Evolutionary conservation across 805 yeast species (phyloP).

Genomic region (Clavispora santaluciae): DNA sequence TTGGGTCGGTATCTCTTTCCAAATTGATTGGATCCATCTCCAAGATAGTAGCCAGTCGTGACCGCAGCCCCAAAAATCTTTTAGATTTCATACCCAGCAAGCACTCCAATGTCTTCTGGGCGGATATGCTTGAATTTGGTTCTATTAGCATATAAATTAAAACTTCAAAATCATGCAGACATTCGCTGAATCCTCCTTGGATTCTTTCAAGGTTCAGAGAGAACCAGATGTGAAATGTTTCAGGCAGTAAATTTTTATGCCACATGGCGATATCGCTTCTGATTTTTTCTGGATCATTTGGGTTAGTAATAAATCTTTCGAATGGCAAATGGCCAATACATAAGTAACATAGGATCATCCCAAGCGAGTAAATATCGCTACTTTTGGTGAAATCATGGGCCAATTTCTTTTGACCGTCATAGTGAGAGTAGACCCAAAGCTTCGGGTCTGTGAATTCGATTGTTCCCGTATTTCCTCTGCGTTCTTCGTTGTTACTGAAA

Average conservation of each 20-base stretch:
- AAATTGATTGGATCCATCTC: constrained; percentile 3
- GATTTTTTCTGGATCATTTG: constrained; percentile 25
- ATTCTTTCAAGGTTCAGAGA: neutral
- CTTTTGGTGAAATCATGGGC: constrained; percentile 58
- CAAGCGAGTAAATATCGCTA: constrained; percentile 79
- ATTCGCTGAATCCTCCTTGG: constrained; percentile 4
- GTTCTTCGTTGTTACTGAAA: constrained; percentile 28
- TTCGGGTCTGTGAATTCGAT: constrained; percentile 88
- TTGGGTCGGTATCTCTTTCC: neutral
- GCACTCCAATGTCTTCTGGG: constrained; percentile 15
- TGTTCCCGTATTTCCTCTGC: constrained; percentile 86
- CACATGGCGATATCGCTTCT: constrained; percentile 25
- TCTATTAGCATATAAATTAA: constrained; percentile 29
- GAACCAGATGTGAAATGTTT: constrained; percentile 25
- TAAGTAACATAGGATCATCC: constrained; percentile 73
- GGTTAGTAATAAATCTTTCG: constrained; percentile 6
- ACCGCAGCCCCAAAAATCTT: too few relatives aligned
- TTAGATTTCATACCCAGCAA: constrained; percentile 14
- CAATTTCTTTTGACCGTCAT: constrained; percentile 25
- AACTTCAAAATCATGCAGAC: constrained; percentile 13
- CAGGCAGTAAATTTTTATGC: constrained; percentile 21
- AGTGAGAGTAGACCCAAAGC: constrained; percentile 38
- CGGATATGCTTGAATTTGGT: constrained; percentile 8
- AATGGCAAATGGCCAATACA: constrained; percentile 72
- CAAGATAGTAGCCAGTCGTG: constrained; percentile 13